phyloP scores from a whole-genome alignment of 768 basidiomycete species.

The Lentinula sp. region DNA sequence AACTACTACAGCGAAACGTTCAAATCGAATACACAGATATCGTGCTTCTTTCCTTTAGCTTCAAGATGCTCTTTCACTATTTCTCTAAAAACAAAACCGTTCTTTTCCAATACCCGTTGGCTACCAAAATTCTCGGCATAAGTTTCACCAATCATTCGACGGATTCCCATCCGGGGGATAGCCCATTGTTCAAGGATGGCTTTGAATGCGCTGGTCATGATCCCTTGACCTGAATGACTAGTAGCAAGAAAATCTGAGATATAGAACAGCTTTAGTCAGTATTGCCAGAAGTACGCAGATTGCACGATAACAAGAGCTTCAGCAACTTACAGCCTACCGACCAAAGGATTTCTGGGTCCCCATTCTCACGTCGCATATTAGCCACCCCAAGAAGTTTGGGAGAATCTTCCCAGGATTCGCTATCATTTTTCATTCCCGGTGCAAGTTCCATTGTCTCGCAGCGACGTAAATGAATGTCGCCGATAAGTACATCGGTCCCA shows the following conservation, averaged over 20 bases:
- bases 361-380: conserved; percentile 34
- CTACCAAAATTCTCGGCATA: conserved; percentile 40
- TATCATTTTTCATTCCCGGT: conserved; percentile 22
- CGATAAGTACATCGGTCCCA: conserved; percentile 48
- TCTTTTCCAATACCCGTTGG: conserved; percentile 61
- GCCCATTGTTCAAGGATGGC: conserved; percentile 54
- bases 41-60: conserved; percentile 30
- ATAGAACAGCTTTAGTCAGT: background rate
- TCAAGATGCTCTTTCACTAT: conserved; percentile 31
- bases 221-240: conserved; percentile 59
- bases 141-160: conserved; percentile 32
- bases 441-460: conserved; percentile 24
- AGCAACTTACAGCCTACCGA: conserved; percentile 47
- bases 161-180: conserved; percentile 57
- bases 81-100: conserved; percentile 41
- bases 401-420: conserved; percentile 22
- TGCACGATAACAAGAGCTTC: background rate
- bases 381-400: conserved; percentile 22
- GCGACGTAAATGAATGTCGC: conserved; percentile 32
- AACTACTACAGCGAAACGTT: background rate
- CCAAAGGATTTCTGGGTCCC: conserved; percentile 56
- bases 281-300: background rate
- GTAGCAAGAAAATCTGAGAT: conserved; percentile 51
- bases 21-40: conserved; percentile 31
- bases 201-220: conserved; percentile 63